These are phyloP conservation scores for Talaromyces stipitatus DNA, from an alignment of 495 filamentous ascomycete species.

Conservation along the genomic window DNA sequence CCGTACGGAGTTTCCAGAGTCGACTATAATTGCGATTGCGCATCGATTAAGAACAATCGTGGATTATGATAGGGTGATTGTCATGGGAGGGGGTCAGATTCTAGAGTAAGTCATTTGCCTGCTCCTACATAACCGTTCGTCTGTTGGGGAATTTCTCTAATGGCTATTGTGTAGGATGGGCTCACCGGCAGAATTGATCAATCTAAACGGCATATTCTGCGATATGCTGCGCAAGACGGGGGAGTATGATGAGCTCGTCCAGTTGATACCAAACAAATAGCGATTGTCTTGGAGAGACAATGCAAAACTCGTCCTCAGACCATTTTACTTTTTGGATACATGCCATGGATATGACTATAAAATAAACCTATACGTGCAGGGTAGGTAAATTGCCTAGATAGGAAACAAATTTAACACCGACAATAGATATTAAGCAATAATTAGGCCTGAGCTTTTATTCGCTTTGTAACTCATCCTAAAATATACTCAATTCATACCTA, in stretches of 20 bases:
- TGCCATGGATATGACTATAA: background rate
- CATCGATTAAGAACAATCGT: constrained; percentile 92
- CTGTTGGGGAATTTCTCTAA: no score
- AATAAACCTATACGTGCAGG: background rate
- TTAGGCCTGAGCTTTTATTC: background rate
- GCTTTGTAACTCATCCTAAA: background rate
- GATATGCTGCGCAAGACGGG: constrained; percentile 44
- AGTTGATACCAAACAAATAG: background rate
- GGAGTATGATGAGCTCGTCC: constrained; percentile 38
- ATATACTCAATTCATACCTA: background rate
- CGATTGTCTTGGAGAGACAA: background rate
- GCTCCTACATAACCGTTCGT: no score
- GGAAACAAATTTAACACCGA: background rate
- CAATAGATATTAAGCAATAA: background rate
- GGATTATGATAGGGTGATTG: constrained; percentile 89
- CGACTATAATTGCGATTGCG: constrained; percentile 94
- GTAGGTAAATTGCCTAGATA: background rate
- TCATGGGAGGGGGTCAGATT: constrained; percentile 76
- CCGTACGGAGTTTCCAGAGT: constrained; percentile 73
- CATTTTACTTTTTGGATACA: background rate
- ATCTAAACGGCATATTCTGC: constrained; percentile 35
- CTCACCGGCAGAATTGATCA: constrained; percentile 35
- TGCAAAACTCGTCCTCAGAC: no score
- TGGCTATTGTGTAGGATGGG: constrained; percentile 25
- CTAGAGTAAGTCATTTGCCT: constrained; percentile 83